Conservation (phyloP, 2,329 filamentous ascomycete genomes). For the Diaporthe amygdali region DNA sequence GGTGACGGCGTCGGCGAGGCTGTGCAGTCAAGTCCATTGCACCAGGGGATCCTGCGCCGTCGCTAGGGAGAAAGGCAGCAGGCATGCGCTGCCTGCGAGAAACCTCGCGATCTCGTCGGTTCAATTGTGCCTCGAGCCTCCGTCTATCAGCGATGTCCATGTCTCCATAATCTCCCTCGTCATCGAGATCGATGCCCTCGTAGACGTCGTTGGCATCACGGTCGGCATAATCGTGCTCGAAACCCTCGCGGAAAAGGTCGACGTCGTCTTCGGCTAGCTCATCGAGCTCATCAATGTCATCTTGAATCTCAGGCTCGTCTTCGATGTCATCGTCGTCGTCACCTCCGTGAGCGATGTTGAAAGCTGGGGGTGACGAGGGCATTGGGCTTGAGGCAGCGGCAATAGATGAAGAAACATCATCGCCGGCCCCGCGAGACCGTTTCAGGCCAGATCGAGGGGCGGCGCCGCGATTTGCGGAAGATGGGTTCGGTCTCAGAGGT, state of each 20-base stretch:
- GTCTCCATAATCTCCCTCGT: constrained; percentile 75
- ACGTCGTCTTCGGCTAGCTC: constrained; percentile 83
- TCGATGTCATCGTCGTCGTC: constrained; percentile 77
- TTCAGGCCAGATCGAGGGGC: constrained; percentile 58
- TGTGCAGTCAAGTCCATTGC: constrained; percentile 86
- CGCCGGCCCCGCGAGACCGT: constrained; percentile 57
- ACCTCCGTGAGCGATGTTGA: constrained; percentile 68
- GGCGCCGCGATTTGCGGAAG: constrained; percentile 80
- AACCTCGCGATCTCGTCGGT: constrained; percentile 75
- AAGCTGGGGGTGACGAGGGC: constrained; percentile 69
- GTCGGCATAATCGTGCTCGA: constrained; percentile 72
- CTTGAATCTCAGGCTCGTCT: constrained; percentile 73
- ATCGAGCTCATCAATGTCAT: constrained; percentile 78
- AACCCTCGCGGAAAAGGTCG: constrained; percentile 77
- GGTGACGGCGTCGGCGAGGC: constrained; percentile 81
- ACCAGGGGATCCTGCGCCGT: constrained; percentile 74
- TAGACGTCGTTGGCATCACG: constrained; percentile 73
- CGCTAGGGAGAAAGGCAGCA: constrained; percentile 76
- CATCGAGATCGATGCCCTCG: constrained; percentile 74
- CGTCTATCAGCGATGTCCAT: constrained; percentile 71
- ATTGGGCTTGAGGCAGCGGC: constrained; percentile 64
- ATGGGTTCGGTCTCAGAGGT: constrained; percentile 79
- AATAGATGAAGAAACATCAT: constrained; percentile 57
- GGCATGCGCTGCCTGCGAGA: constrained; percentile 71
- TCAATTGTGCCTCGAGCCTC: constrained; percentile 74